phyloP scores from a whole-genome alignment of 1,284 basidiomycete species.

The Ganoderma multipileum region DNA sequence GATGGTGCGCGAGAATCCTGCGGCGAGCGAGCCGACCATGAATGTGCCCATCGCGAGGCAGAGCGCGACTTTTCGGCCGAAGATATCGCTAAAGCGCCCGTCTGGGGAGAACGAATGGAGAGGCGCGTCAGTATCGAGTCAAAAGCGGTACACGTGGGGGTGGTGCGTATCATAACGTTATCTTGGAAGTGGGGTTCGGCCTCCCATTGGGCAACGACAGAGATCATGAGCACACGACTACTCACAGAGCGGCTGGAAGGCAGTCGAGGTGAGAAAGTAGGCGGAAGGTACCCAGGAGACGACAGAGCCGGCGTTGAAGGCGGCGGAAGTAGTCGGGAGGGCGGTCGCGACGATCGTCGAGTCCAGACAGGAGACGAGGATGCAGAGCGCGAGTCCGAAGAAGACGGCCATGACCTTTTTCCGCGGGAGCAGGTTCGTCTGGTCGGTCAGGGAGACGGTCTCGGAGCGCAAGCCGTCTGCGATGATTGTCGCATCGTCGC shows the following conservation, averaged over 20 bases:
- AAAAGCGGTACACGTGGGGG: background rate
- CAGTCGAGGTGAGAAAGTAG: conserved; percentile 70
- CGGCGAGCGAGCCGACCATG: conserved; percentile 65
- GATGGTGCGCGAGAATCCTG: conserved; percentile 68
- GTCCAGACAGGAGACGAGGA: conserved; percentile 62
- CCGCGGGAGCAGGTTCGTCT: conserved; percentile 79
- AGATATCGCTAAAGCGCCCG: conserved; percentile 78
- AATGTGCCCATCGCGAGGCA: conserved; percentile 66
- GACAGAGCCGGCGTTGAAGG: conserved; percentile 72
- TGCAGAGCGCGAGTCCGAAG: conserved; percentile 64
- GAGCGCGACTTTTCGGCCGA: conserved; percentile 74
- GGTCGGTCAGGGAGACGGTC: conserved; percentile 60
- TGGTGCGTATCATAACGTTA: background rate
- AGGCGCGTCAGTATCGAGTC: background rate
- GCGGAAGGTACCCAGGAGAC: conserved; percentile 75
- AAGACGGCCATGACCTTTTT: conserved; percentile 71
- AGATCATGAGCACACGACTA: background rate
- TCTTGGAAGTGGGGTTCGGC: background rate
- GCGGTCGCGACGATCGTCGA: conserved; percentile 76
- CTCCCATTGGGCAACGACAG: background rate
- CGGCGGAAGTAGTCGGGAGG: conserved; percentile 70
- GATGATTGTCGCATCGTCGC: conserved; percentile 21
- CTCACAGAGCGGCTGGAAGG: conserved; percentile 60
- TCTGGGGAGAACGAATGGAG: conserved; percentile 37
- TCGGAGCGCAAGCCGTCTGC: conserved; percentile 23